phyloP scores from a whole-genome alignment of 2,329 filamentous ascomycete genomes.

The Alternaria triticimaculans region DNA sequence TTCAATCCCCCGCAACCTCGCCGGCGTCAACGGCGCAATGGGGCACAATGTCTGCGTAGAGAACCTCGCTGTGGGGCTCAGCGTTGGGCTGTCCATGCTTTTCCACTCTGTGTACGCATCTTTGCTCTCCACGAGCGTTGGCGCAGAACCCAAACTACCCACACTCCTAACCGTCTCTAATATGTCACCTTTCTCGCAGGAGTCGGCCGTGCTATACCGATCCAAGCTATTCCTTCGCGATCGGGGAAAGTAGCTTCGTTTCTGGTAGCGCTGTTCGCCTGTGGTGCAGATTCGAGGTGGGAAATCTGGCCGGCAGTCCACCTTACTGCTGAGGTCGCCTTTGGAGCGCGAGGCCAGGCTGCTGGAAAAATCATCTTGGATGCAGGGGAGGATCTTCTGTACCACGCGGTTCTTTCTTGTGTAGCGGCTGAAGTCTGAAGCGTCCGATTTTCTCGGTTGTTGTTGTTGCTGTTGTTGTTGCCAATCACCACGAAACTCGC shows the following conservation, averaged over 20 bases:
- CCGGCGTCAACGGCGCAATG: conserved; percentile 39
- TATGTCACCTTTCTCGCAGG: conserved; percentile 43
- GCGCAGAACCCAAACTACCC: conserved; percentile 40
- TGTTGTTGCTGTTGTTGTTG: conserved; percentile 13
- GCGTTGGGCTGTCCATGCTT: conserved; percentile 29
- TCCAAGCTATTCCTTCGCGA: conserved; percentile 40
- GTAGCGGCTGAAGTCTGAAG: conserved; percentile 34
- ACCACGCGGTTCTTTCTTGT: conserved; percentile 29
- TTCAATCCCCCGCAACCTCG: conserved; percentile 31
- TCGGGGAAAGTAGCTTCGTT: conserved; percentile 32
- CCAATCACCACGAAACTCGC: conserved; percentile 36
- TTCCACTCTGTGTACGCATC: conserved; percentile 33
- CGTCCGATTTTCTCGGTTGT: conserved; percentile 34
- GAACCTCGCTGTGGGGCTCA: conserved; percentile 32
- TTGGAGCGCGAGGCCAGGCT: conserved; percentile 38
- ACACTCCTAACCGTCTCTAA: conserved; percentile 43
- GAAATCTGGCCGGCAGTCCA: conserved; percentile 24
- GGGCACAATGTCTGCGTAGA: conserved; percentile 37
- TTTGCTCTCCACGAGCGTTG: conserved; percentile 40
- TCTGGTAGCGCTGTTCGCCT: conserved; percentile 29
- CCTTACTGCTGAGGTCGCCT: conserved; percentile 11
- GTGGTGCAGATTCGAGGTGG: conserved; percentile 30
- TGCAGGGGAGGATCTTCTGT: conserved; percentile 45
- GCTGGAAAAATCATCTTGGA: conserved; percentile 44
- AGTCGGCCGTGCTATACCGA: conserved; percentile 31